A percentile compares a stretch with the other conserved stretches of the same genome.
Conservation (phyloP, 108 stramenopile species). For the Fistulifera pelliculosa region DNA sequence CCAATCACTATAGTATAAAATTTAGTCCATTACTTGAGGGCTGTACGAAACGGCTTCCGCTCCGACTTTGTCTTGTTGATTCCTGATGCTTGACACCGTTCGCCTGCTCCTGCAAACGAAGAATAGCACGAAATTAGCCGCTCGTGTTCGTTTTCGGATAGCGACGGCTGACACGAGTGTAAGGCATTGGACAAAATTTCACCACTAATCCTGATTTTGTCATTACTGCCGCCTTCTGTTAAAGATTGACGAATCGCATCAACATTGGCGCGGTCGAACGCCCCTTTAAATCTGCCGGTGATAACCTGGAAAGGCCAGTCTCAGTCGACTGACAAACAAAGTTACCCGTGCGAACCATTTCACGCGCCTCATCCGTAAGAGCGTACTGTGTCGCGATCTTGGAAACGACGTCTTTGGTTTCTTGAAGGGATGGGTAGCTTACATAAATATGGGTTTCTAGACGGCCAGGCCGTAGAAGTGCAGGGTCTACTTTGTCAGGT, state of each 20-base stretch:
- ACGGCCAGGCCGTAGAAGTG: conserved; percentile 88
- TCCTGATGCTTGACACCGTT: too few species aligned
- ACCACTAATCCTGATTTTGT: neutral
- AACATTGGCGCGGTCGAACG: conserved; percentile 68
- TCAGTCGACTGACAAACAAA: conserved; percentile 18
- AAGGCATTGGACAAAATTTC: neutral
- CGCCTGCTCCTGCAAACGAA: neutral
- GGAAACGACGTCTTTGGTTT: conserved; percentile 54
- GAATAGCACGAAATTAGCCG: neutral
- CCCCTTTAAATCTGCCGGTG: conserved; percentile 78
- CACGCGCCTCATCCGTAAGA: conserved; percentile 28
- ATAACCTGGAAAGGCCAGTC: conserved; percentile 14
- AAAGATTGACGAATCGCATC: conserved; percentile 45
- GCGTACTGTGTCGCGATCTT: conserved; percentile 40
- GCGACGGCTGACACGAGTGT: neutral
- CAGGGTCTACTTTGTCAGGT: conserved; percentile 93
- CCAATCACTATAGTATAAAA: too few species aligned
- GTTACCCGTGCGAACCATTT: conserved; percentile 12
- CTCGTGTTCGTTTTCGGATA: neutral
- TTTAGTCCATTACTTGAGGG: too few species aligned
- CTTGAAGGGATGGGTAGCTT: conserved; percentile 48
- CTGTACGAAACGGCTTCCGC: too few species aligned
- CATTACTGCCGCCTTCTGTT: neutral
- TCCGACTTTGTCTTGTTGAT: too few species aligned
- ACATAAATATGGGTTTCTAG: conserved; percentile 88